Evolutionary conservation across 805 yeast species (phyloP), one percentile per base, ranked within the genome.

Genomic region (Candida andamanensis): DNA sequence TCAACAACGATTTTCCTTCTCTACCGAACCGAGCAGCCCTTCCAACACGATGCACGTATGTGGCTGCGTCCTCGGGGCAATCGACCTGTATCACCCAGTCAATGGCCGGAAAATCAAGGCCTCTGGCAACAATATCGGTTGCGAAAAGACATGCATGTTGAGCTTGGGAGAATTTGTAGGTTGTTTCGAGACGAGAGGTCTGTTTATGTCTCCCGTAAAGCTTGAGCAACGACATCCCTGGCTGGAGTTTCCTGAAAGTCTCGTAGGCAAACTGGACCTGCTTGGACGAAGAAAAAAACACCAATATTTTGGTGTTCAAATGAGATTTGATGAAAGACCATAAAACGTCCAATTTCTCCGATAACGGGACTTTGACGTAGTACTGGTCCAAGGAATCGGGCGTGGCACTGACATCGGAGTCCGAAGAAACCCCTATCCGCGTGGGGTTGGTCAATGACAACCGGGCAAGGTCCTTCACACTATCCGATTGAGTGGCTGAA

Each of bases 61-160:
- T 87, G 18, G 87, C 85, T 2, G 77, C 72, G 55, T 85, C 95
- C 52, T 86, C 96, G 0, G 96, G 95, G 47, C 94, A 84, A 52
- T 86, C 96, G 1, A 85, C 70, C 54, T 86, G 96, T 6, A 86
- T 67, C n/a, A 86, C 95, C 96, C 96, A 86, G 50, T 87, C 94
- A 30, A 86, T 84, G 5, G 89, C 84, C 0, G 96, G 95, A 57
- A 87, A 85, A 55, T 86, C 96, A 24, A 86, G 72, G 12, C 96
- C 96, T 53, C 96, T 67, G 1, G 96, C 95, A 9, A 85, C 95
- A 27, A 86, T 80, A 59, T 86, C 96, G 0, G 96, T 86, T 0
- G 95, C 92, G 50, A 86, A 78, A 29, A 86, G 60, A 60, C 95
- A 85, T 11, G 85, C 84, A 33, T 82, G 75, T 44, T 81, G 83